Evolutionary conservation across 306 rosid species (phyloP), one percentile per base, ranked within the genome.

Genomic region (Cucurbita pepo): DNA sequence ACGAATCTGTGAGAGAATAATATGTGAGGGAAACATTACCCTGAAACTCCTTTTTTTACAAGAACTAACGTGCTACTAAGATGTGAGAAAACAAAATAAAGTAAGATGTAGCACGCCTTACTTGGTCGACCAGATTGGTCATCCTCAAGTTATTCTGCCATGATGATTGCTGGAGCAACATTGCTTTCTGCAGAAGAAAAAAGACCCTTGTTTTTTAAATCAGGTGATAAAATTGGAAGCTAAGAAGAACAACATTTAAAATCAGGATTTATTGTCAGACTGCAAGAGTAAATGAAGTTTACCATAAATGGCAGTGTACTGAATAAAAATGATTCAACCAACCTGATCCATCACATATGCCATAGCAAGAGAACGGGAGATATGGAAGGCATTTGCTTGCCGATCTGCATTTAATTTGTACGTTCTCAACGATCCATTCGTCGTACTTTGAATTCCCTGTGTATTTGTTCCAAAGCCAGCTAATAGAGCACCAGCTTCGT

Each of bases 281-380:
- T 60, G 45, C 51, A 66, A 66, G 36, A 66, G n/a, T 66, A 19
- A 44, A 18, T 44, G 7, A 45, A 66, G 16, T 21, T 45, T 34
- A 25, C 47, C 55, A 51, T 7, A 16, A 36, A 16, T 50, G 45
- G 30, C n/a, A 34, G 34, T 34, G 57, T 47, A 64, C 10, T 8
- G 50, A 72, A 55, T 52, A n/a, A 18, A 43, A 21, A 30, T 4
- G 71, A 73, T 19, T 15, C 66, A 50, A 73, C 47, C 76, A 76
- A 90, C 98, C 98, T 94, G 98, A 90, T 94, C 98, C 96, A 94
- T 90, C 69, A 94, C 96, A 81, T 94, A 87, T 11, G 97, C 98
- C 92, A 87, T 80, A 25, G 97, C 98, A 15, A 90, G 64, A 80
- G 98, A 83, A 69, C 84, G 89, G 15, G 97, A 83, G 62, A 94